Evolutionary conservation across 441 rosid species (phyloP).

Genomic region (Geranium incanum): DNA sequence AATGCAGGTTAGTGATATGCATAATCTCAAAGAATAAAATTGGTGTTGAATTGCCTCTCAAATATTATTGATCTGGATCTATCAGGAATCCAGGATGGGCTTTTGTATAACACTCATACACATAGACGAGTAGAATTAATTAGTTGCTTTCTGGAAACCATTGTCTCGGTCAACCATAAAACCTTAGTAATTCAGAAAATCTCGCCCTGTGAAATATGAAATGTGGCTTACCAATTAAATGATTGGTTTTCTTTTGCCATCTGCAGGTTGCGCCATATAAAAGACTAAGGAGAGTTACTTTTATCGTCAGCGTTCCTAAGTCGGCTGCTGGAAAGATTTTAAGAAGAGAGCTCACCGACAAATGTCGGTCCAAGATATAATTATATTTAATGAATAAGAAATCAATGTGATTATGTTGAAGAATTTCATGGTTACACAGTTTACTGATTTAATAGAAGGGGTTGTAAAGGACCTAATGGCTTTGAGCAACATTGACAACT

Average conservation of each 20-base stretch:
- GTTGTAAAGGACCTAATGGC: no score
- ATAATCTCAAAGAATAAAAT: background rate
- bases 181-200: slow-evolving; percentile 1
- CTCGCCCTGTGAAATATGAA: background rate
- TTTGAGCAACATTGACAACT: background rate
- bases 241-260: background rate
- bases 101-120: background rate
- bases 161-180: background rate
- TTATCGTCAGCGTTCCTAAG: slow-evolving; percentile 46
- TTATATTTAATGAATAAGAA: background rate
- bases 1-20: slow-evolving; percentile 41
- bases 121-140: background rate
- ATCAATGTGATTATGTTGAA: no score
- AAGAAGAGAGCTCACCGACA: slow-evolving; percentile 48
- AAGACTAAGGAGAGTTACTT: slow-evolving; percentile 45
- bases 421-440: no score
- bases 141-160: background rate
- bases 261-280: slow-evolving; percentile 59
- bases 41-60: background rate
- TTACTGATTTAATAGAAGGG: no score
- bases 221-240: background rate
- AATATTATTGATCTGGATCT: background rate
- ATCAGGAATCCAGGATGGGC: background rate
- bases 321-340: slow-evolving; percentile 58
- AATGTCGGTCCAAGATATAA: slow-evolving; percentile 48